Percentiles rank a stretch among this genome's conserved stretches.
phyloP scores from a whole-genome alignment of 805 yeast genomes.

The Zygosaccharomyces bisporus region DNA sequence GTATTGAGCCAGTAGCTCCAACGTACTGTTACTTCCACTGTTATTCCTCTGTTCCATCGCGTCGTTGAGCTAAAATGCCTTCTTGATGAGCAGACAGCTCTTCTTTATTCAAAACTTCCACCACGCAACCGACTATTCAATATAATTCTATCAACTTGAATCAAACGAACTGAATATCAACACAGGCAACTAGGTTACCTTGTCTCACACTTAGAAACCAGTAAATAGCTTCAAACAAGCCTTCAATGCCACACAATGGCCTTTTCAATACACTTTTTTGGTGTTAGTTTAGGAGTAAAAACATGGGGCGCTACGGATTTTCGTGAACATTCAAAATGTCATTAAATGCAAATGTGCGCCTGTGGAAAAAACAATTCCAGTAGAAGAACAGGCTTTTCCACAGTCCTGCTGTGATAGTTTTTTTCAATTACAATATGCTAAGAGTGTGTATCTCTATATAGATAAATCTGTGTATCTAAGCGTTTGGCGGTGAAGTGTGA shows the following conservation, averaged over 20 bases:
- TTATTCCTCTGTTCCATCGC: slow-evolving; percentile 2
- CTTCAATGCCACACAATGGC: not conserved
- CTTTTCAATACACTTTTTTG: not conserved
- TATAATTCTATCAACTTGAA: not conserved
- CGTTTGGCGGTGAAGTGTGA: not conserved
- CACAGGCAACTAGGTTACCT: not conserved
- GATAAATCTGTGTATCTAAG: not conserved
- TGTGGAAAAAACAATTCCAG: not conserved
- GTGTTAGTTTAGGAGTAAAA: slow-evolving; percentile 5
- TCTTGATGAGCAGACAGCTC: not conserved
- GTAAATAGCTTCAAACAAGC: not conserved
- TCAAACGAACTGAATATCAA: not conserved
- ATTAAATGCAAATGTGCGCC: not conserved
- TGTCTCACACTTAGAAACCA: not conserved
- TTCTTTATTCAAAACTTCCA: not conserved
- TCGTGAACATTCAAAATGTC: slow-evolving; percentile 2
- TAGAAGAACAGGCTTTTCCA: not conserved
- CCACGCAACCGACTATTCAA: not conserved
- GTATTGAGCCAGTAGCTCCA: slow-evolving; percentile 31
- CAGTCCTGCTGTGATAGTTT: not conserved
- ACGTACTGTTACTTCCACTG: slow-evolving; percentile 15
- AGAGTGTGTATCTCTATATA: not conserved
- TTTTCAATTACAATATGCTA: not conserved
- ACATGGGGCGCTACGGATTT: slow-evolving; percentile 6
- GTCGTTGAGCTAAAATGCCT: not conserved